Base-by-base conservation (phyloP, 768 basidiomycete genomes). In the Calocybe indica region DNA sequence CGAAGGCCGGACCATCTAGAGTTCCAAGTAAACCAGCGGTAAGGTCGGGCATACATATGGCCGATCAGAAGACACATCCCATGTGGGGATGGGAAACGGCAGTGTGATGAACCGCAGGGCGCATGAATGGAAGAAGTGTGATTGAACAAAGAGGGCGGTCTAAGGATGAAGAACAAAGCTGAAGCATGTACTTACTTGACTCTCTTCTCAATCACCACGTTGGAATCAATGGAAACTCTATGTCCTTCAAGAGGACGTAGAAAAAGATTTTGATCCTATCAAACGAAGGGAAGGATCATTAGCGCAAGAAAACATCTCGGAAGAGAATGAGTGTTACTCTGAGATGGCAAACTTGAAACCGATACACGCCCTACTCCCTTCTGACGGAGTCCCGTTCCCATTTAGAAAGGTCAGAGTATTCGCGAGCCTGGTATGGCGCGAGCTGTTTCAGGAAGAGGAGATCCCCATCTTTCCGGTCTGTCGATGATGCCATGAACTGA, bases 221-320 rank as follows among this genome's bases (percentile, higher is more conserved):
- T 61, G 22, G 74, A 68, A 56, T 79, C 76, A 14, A 74, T 66
- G 40, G 70, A 61, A 80, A 78, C 56, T 76, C 75, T 45, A 81
- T 62, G 64, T 82, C 79, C 55, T 73, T 72, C 40, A 83, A 43
- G 41, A 83, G 71, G 39, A 77, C 73, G 62, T 71, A 80, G 51
- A 83, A 64, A 56, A 83, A 81, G 34, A 76, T 70, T 61, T 83
- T 83, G 62, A 83, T 81, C 68, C 80, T 82, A 28, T 34, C n/a
- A 41, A 13, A 38, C 52, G 39, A 47, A 43, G 49, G 47, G 54
- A 43, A 50, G 45, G 22, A 54, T 45, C 34, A 49, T 43, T 10
- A 14, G 43, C 13, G 13, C n/a, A 28, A 13, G 22, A 33, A 41
- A 41, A 41, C 5, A 15, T 13, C 8, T 22, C 40, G 22, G 15